phyloP scores from a whole-genome alignment of 2,329 filamentous ascomycete species.

The Colletotrichum navitas region DNA sequence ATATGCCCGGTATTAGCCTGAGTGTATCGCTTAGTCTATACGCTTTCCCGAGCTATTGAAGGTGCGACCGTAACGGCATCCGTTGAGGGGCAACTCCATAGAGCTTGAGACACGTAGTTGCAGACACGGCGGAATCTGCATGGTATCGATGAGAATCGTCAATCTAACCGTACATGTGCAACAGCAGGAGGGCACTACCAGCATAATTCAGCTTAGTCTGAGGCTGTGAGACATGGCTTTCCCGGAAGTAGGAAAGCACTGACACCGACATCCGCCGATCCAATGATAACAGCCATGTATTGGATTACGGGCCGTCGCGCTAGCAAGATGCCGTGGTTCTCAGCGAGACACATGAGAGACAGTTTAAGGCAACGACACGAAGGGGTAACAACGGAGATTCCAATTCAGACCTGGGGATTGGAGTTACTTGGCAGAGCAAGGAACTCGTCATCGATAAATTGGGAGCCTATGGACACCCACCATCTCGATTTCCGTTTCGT shows the following conservation, averaged over 20 bases:
- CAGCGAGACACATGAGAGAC: conserved; percentile 25
- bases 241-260: conserved; percentile 15
- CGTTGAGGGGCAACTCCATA: neutral
- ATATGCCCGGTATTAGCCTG: neutral
- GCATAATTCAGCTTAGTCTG: conserved; percentile 4
- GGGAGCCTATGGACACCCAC: neutral
- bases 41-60: too few relatives aligned
- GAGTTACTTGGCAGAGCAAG: neutral
- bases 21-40: neutral
- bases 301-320: conserved; percentile 37
- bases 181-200: neutral
- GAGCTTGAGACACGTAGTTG: neutral
- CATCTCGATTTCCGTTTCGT: neutral
- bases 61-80: neutral
- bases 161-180: neutral
- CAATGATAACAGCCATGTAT: conserved; percentile 25
- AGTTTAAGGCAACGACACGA: conserved; percentile 22
- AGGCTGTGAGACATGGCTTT: conserved; percentile 29
- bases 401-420: neutral
- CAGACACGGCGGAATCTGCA: neutral
- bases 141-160: neutral
- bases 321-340: conserved; percentile 19
- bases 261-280: neutral
- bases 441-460: neutral
- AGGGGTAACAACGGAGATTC: conserved; percentile 17